Conservation (phyloP, 1,284 basidiomycete species). For the Heterobasidion parviporum region DNA sequence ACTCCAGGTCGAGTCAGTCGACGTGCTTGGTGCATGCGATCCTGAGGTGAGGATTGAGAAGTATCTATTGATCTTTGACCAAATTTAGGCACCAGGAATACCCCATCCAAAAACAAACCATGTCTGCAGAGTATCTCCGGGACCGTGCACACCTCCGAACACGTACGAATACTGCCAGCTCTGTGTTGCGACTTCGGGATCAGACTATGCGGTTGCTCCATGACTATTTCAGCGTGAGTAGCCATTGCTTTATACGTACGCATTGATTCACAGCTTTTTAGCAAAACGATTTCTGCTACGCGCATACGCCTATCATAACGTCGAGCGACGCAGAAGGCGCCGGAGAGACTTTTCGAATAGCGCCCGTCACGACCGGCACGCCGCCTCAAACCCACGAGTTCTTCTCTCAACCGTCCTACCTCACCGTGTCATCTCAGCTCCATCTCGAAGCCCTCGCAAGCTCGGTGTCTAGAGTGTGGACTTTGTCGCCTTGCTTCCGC, state of each 20-base stretch:
- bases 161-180: slow-evolving; percentile 63
- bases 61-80: not conserved
- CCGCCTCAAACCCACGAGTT: slow-evolving; percentile 34
- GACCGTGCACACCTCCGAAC: slow-evolving; percentile 80
- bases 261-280: slow-evolving; percentile 21
- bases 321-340: slow-evolving; percentile 96
- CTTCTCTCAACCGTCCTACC: slow-evolving; percentile 69
- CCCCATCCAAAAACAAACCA: slow-evolving; percentile 81
- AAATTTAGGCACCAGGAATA: slow-evolving; percentile 44
- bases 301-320: slow-evolving; percentile 85
- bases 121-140: slow-evolving; percentile 69
- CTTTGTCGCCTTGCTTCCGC: slow-evolving; percentile 87
- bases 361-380: slow-evolving; percentile 16
- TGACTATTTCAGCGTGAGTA: slow-evolving; percentile 63
- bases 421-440: slow-evolving; percentile 93
- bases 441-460: slow-evolving; percentile 87
- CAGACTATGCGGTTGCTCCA: slow-evolving; percentile 42
- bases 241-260: not conserved
- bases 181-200: slow-evolving; percentile 71
- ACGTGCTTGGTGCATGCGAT: slow-evolving; percentile 70
- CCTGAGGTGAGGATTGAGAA: slow-evolving; percentile 44
- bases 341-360: slow-evolving; percentile 84
- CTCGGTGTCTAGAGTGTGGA: slow-evolving; percentile 80
- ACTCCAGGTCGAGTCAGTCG: slow-evolving; percentile 57
- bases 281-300: slow-evolving; percentile 71